Evolutionary conservation across 805 yeast genomes (phyloP).

Genomic region (Lipomyces lipofer): DNA sequence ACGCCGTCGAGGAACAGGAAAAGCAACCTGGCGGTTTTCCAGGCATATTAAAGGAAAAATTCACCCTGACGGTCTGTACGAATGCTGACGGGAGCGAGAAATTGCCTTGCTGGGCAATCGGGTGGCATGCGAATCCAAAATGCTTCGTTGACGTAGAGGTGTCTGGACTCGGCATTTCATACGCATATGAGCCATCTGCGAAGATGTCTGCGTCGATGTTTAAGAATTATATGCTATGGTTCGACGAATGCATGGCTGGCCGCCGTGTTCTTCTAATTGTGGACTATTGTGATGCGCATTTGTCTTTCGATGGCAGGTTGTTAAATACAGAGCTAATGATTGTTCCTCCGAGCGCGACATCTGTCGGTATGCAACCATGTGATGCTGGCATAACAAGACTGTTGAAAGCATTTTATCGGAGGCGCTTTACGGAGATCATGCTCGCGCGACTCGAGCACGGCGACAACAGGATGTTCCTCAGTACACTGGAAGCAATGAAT

Average conservation of each 20-base stretch:
- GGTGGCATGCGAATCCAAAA: constrained; percentile 12
- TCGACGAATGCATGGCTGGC: constrained; percentile 22
- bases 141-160: constrained; percentile 21
- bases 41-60: constrained; percentile 8
- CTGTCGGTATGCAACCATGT: constrained; percentile 17
- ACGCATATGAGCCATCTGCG: constrained; percentile 14
- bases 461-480: constrained; percentile 8
- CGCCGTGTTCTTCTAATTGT: constrained; percentile 25
- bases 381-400: constrained; percentile 20
- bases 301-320: constrained; percentile 7
- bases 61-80: constrained; percentile 17
- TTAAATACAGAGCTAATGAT: constrained; percentile 20
- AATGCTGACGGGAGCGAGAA: constrained; percentile 27
- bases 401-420: constrained; percentile 23
- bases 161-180: constrained; percentile 11
- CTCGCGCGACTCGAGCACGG: constrained; percentile 13
- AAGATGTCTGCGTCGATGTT: constrained; percentile 20
- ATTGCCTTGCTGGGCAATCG: constrained; percentile 24
- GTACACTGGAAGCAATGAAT: constrained; percentile 24
- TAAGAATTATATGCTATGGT: constrained; percentile 24
- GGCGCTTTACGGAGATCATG: constrained; percentile 23
- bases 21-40: not conserved
- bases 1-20: not conserved
- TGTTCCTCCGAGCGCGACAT: constrained; percentile 17
- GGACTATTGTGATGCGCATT: constrained; percentile 23